Conservation (phyloP, 371 early-diverging fungal genomes). For the Circinella umbellata region DNA sequence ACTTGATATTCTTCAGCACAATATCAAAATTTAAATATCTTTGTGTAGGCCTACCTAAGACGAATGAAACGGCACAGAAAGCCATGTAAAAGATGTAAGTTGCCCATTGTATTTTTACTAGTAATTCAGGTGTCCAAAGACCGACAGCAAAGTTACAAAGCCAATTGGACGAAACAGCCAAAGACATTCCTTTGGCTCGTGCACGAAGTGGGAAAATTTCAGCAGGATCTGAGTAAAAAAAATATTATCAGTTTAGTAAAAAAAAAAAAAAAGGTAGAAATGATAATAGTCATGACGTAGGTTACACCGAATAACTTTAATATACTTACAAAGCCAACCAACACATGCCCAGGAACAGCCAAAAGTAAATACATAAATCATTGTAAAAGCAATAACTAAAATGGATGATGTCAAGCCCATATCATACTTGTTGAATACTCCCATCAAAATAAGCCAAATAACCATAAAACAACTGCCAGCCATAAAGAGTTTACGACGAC, state of each 20-base stretch:
- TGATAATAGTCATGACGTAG: not conserved
- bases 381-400: slow-evolving; percentile 37
- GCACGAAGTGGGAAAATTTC: slow-evolving; percentile 61
- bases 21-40: too few relatives aligned
- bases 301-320: slow-evolving; percentile 1
- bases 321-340: slow-evolving; percentile 42
- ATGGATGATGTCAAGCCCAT: slow-evolving; percentile 45
- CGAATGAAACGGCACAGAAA: slow-evolving; percentile 35
- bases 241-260: slow-evolving; percentile 28
- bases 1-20: too few relatives aligned
- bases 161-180: slow-evolving; percentile 69
- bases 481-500: slow-evolving; percentile 48
- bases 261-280: slow-evolving; percentile 6
- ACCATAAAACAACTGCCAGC: slow-evolving; percentile 39
- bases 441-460: slow-evolving; percentile 42
- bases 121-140: slow-evolving; percentile 40
- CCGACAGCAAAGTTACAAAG: slow-evolving; percentile 48
- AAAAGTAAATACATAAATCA: slow-evolving; percentile 44
- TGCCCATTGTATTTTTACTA: slow-evolving; percentile 61
- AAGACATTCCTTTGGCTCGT: slow-evolving; percentile 43
- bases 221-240: slow-evolving; percentile 48
- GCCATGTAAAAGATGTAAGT: slow-evolving; percentile 59
- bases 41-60: slow-evolving; percentile 22
- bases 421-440: slow-evolving; percentile 39
- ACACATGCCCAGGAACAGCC: slow-evolving; percentile 46